These are phyloP conservation scores for Pyricularia sp. DNA, from an alignment of 2,329 filamentous ascomycete species.

Conservation along the genomic window DNA sequence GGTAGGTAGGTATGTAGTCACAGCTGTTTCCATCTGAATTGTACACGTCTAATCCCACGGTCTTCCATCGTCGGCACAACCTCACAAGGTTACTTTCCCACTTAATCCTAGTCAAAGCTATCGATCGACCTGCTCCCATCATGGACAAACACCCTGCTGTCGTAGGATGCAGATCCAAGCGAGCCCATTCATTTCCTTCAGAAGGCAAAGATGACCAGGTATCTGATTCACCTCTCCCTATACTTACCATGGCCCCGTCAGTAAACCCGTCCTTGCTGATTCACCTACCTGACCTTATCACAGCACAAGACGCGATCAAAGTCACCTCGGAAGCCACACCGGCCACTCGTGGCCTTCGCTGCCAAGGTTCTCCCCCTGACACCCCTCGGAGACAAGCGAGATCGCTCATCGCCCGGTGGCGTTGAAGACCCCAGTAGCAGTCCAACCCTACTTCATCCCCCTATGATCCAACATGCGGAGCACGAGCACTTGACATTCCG, in stretches of 20 bases:
- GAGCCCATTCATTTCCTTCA: background rate
- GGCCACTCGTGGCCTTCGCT: background rate
- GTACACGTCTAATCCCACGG: background rate
- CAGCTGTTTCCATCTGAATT: background rate
- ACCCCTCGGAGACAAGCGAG: background rate
- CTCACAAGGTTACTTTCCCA: background rate
- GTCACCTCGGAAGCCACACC: background rate
- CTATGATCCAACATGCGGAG: background rate
- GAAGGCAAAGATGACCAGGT: background rate
- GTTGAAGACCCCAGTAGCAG: background rate
- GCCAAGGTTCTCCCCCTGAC: background rate
- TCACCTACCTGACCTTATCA: background rate
- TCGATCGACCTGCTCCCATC: background rate
- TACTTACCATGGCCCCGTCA: background rate
- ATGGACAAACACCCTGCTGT: background rate
- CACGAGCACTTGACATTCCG: background rate
- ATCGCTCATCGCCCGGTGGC: background rate
- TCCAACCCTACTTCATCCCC: background rate
- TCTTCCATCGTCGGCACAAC: background rate
- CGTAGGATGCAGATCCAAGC: background rate
- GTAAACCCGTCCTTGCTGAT: background rate
- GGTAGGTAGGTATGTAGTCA: too few species aligned
- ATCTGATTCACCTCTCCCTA: background rate
- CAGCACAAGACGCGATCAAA: background rate
- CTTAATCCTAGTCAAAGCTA: background rate